Base-by-base conservation (phyloP, 2,329 filamentous ascomycete genomes). In the Madurella fahalii region DNA sequence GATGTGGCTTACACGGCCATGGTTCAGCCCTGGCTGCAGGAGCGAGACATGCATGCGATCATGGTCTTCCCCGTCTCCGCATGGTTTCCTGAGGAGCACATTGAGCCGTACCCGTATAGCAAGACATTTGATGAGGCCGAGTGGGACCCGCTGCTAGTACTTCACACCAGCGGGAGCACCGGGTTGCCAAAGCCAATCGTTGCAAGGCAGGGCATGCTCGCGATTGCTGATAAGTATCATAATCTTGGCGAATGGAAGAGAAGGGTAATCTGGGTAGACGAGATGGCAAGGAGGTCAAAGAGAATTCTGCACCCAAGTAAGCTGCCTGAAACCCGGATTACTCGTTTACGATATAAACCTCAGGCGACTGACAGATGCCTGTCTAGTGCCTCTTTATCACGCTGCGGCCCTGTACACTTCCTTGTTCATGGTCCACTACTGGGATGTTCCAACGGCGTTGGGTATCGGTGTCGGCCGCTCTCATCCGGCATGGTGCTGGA, bases 131-230 rank as follows among this genome's bases (percentile, higher is more conserved):
- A 75, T 4, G 63, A 76, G 49, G 73, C 69, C 0, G 62, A 70
- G 52, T 72, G 69, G 65, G 73, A 77, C 4, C 74, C 75, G 0
- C 50, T 72, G 3, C 42, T 69, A 2, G 67, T 77, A 2, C 59
- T 77, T 9, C 76, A 78, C 61, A 77, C 75, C 0, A 76, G 72
- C 50, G 76, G 76, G 5, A 75, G 70, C 41, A 77, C 75, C 0
- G 75, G 75, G 0, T 65, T 76, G 3, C 76, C 76, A 0, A 77
- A 76, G 60, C 75, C 75, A 2, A 68, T 79, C n/a, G 57, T 74
- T 9, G 61, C 67, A 17, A 62, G 63, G 4, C 69, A 74, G 5
- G 75, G 75, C 13, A 67, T 72, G 63, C 11, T 73, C 13, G 65
- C 71, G 1, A 61, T 71, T 16, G 57, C 50, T 3, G 74, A 78